Evolutionary conservation across 1,284 basidiomycete species (phyloP), one percentile per base, ranked within the genome.

Genomic region (Megacollybia platyphylla): DNA sequence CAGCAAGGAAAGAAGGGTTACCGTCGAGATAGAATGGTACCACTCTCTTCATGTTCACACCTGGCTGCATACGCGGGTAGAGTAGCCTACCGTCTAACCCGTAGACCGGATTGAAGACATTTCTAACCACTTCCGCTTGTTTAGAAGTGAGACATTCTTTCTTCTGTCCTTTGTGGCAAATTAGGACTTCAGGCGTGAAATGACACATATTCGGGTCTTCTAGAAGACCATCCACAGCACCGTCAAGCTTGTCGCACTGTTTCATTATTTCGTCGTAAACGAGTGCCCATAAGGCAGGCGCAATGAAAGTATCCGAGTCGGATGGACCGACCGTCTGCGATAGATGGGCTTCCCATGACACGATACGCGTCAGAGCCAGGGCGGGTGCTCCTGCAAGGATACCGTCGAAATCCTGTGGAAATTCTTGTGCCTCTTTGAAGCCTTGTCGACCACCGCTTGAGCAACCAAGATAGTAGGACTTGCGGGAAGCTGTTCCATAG

Each of bases 171-270:
- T 35, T 31, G 11, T 11, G 11, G 31, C 56, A 58, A 6, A 54
- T 39, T 15, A 59, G 39, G 5, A 44, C 36, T 37, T 55, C 51
- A 9, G 57, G 56, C 10, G 44, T 41, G 43, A 57, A 60, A 9
- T 50, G 36, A 47, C 58, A 60, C 3, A 32, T 41, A 40, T 55
- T 51, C 0, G 57, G 57, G 34, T 61, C 54, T 15, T 51, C 48
- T 34, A 64, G 49, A 18, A 63, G 49, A 5, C 60, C 59, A 48
- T 63, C 62, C 28, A 30, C 30, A 6, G 57, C 51, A 11, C 61
- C 62, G 42, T 62, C 62, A n/a, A 62, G 40, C 0, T n/a, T 39
- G 44, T 64, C 62, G 46, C 62, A 63, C 44, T 63, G 59, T 2
- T 44, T 42, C 5, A 62, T 40, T 2, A 62, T 51, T 20, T 57